Base-by-base conservation (phyloP, 1,284 basidiomycete genomes). In the Cryptococcus hybrid region DNA sequence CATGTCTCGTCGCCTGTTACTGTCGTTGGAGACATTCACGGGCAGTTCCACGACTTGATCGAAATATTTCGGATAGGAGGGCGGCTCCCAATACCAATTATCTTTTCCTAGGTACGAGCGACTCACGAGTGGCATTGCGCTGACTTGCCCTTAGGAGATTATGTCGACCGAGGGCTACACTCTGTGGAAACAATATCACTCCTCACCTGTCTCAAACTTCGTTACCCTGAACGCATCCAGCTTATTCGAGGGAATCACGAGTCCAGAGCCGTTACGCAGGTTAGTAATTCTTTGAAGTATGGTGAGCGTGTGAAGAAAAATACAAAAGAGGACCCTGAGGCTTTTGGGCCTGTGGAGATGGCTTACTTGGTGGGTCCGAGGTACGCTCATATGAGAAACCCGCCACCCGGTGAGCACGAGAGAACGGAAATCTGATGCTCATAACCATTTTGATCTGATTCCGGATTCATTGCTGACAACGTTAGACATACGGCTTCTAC, bases 131-230 rank as follows among this genome's bases (percentile, higher is more conserved):
- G 24, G 3, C 13, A n/a, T 13, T 13, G 13, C 13, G 13, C 13
- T 30, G 12, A 30, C 34, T 15, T 47, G 11, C n/a, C 7, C 2
- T 7, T 71, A 94, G 93, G 95, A 50, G 95, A 99, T 80, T 99
- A 99, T 75, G 95, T 99, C 59, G 95, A 99, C 79, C 86, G 95
- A 53, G 95, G 95, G 6, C 82, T 98, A 42, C 98, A 98, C 82
- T 96, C 92, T 62, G 95, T 99, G 58, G 95, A 99, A 79, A 99
- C 95, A 2, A 98, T 99, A 73, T 97, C 94, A 5, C 86, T 99
- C 15, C 80, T 99, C 54, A 98, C 94, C 2, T 98, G 95, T 77
- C 85, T 99, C 59, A 99, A 99, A 76, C 83, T 99, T 60, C 86
- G 96, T 52, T 99, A 98, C 78, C 96, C 96, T 11, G 92, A 98